phyloP scores from a whole-genome alignment of 2,329 filamentous ascomycete species.

The Ambrosiella xylebori region DNA sequence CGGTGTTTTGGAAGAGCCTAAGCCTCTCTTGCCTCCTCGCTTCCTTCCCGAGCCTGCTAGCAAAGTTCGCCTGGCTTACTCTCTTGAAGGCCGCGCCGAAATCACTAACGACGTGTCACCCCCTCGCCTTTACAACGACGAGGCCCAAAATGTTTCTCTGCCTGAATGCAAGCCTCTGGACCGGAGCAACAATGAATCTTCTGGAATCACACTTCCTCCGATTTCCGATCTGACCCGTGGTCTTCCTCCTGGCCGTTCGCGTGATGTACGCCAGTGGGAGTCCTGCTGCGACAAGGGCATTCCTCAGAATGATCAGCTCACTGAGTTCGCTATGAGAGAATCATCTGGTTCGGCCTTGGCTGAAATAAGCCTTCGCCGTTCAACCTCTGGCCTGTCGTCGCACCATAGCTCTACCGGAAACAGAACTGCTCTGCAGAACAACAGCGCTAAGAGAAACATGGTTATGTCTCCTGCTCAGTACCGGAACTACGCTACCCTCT shows the following conservation, averaged over 20 bases:
- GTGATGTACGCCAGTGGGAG: slow-evolving; percentile 80
- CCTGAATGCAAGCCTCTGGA: slow-evolving; percentile 27
- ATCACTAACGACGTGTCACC: slow-evolving; percentile 56
- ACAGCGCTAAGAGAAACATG: slow-evolving; percentile 4
- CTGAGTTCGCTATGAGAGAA: slow-evolving; percentile 65
- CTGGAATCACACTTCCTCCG: slow-evolving; percentile 38
- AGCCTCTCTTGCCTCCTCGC: slow-evolving; percentile 14
- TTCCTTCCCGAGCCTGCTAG: slow-evolving; percentile 8
- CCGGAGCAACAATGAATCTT: slow-evolving; percentile 53
- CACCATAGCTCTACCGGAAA: slow-evolving; percentile 1
- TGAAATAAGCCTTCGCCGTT: slow-evolving; percentile 65
- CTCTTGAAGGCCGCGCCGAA: slow-evolving; percentile 80
- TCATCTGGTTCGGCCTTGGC: slow-evolving; percentile 62
- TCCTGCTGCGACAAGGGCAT: slow-evolving; percentile 70
- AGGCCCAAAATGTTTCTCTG: slow-evolving; percentile 28
- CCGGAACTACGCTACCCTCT: slow-evolving; percentile 19
- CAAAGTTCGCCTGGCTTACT: slow-evolving; percentile 58
- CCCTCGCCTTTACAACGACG: slow-evolving; percentile 36
- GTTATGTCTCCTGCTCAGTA: slow-evolving; percentile 15
- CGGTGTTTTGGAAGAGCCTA: slow-evolving; percentile 17
- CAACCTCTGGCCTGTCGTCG: slow-evolving; percentile 29
- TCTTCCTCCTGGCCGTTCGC: slow-evolving; percentile 51
- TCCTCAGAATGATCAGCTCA: slow-evolving; percentile 49
- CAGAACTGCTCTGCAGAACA: slow-evolving; percentile 4
- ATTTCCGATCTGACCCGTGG: slow-evolving; percentile 34